Base-by-base conservation (phyloP, 352 stramenopile species). In the Globisporangium heterothallicum region DNA sequence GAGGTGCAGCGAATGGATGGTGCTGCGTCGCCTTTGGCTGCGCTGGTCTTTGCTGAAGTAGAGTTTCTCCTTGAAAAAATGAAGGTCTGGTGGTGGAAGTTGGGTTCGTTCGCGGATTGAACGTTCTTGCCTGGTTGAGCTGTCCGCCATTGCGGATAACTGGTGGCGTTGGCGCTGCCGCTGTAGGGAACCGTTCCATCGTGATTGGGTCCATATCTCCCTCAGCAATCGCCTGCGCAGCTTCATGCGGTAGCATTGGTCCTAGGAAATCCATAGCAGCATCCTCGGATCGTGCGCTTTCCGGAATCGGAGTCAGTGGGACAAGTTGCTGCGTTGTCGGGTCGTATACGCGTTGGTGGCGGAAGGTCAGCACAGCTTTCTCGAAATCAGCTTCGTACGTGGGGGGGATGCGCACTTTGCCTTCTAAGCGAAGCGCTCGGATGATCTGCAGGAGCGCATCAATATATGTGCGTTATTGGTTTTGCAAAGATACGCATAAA, bases 121-220 rank as follows among this genome's bases (percentile, higher is more conserved):
- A 10, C 14, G 14, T n/a, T 38, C 32, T 38, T 10, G 32, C 32
- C 32, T 18, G 32, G n/a, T 10, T 8, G 32, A 38, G 6, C 32
- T 38, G 6, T 38, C n/a, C 32, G n/a, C 32, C 32, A 8, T 38
- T 38, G 32, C n/a, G 32, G 3, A n/a, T 38, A 13, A 36, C 10
- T 10, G 32, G 3, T 38, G 32, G 32, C 12, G 8, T 10, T 38
- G 32, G 4, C 29, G 22, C 26, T 21, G 24, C 29, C 53, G 44
- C 14, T 16, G 26, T 16, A 19, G 64, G 55, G 53, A 92, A 92
- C 12, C 18, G 53, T 12, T 49, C 59, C 52, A 70, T 71, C 6
- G 71, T 76, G 43, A 91, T 90, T 4, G 83, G 83, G 36, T 93
- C 83, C 63, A 91, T 75, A 44, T 87, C 65, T 42, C 83, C 83